Percentiles rank a stretch among this genome's conserved stretches.
Conservation (phyloP, 2,329 filamentous ascomycete genomes). For the Apiospora hydei region DNA sequence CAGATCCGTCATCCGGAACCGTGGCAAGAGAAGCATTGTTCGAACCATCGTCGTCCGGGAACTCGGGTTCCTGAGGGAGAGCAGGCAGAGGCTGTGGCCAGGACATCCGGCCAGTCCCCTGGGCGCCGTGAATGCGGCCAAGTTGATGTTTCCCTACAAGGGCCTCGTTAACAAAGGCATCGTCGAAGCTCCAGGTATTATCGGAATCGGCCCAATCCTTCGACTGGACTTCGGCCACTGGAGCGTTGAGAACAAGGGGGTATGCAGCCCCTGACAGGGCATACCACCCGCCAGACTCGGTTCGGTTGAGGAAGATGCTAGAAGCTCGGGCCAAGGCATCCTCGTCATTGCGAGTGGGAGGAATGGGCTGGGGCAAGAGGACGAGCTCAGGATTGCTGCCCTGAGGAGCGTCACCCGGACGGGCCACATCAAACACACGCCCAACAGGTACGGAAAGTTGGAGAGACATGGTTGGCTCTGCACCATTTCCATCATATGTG, state of each 20-base stretch:
- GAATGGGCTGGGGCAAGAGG: constrained; percentile 83
- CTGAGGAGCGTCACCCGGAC: constrained; percentile 68
- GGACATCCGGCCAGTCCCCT: constrained; percentile 39
- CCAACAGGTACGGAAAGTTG: constrained; percentile 80
- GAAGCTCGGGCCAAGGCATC: constrained; percentile 61
- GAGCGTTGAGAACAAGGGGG: constrained; percentile 79
- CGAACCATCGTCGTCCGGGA: constrained; percentile 28
- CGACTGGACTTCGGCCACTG: constrained; percentile 53
- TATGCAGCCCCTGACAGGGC: constrained; percentile 88
- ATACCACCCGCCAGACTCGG: constrained; percentile 88
- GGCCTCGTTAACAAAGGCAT: constrained; percentile 62
- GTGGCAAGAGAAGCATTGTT: constrained; percentile 34
- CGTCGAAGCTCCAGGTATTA: constrained; percentile 45
- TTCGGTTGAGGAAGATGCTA: constrained; percentile 86
- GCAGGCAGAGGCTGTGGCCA: constrained; percentile 49
- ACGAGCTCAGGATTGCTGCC: constrained; percentile 79
- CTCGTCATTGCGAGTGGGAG: constrained; percentile 61
- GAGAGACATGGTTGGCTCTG: constrained; percentile 68
- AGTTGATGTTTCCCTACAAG: constrained; percentile 77
- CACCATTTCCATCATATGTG: constrained; percentile 74
- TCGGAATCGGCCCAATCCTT: constrained; percentile 57
- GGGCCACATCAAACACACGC: constrained; percentile 86
- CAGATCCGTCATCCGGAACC: constrained; percentile 45
- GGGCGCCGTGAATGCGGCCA: constrained; percentile 45
- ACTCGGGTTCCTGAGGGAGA: constrained; percentile 33